These are phyloP conservation scores for Suillus alpinus DNA, from an alignment of 768 basidiomycete species.

Conservation along the genomic window DNA sequence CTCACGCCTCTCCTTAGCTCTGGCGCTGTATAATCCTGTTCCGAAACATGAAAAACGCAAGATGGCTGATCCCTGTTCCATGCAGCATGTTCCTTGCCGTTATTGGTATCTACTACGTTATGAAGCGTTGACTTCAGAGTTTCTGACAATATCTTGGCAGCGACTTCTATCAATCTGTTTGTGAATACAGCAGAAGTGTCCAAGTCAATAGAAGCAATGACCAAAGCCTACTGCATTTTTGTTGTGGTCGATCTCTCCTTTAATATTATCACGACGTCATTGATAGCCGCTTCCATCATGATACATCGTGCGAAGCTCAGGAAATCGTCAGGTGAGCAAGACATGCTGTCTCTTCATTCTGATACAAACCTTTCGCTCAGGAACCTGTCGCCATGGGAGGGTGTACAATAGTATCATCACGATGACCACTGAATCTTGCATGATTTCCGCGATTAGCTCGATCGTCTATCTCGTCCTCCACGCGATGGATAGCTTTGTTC, in stretches of 20 bases:
- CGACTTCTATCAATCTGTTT: not conserved
- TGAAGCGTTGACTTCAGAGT: not conserved
- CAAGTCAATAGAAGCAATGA: not conserved
- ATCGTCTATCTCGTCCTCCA: conserved; percentile 4
- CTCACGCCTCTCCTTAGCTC: not conserved
- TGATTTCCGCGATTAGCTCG: conserved; percentile 5
- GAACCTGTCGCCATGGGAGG: not conserved
- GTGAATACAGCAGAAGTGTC: not conserved
- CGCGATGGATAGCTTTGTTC: not conserved
- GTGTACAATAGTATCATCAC: conserved; percentile 1
- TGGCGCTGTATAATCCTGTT: not conserved
- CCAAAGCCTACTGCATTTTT: not conserved
- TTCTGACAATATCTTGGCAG: not conserved
- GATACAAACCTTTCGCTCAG: not conserved
- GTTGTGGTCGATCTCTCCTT: not conserved
- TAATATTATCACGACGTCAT: not conserved
- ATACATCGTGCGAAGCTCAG: not conserved
- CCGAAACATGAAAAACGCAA: not conserved
- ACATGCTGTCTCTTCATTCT: not conserved
- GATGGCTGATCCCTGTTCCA: not conserved
- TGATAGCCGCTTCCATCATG: not conserved
- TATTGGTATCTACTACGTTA: not conserved
- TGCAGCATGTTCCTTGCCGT: not conserved
- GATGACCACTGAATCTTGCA: conserved; percentile 3
- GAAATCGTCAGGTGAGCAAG: not conserved